phyloP scores from a whole-genome alignment of 1,284 basidiomycete genomes.

The Ustilago hordei region DNA sequence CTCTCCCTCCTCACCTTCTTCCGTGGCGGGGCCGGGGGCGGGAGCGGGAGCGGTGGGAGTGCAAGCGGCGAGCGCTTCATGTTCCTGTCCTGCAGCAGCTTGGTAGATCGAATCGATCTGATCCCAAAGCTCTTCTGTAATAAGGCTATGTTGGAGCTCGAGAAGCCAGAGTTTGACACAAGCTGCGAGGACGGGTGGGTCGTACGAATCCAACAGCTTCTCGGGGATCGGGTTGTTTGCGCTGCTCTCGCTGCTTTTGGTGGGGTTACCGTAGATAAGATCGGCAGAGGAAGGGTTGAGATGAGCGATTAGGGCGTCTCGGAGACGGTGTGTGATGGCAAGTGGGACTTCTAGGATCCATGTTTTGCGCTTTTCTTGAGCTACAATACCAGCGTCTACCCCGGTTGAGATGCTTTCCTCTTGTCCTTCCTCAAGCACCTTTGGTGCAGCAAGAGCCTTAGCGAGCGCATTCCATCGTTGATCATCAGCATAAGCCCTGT shows the following conservation, averaged over 20 bases:
- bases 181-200: slow-evolving; percentile 85
- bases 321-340: slow-evolving; percentile 81
- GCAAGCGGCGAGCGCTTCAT: slow-evolving; percentile 36
- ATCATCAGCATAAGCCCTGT: slow-evolving; percentile 77
- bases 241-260: slow-evolving; percentile 6
- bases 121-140: slow-evolving; percentile 63
- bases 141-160: slow-evolving; percentile 61
- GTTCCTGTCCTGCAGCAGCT: slow-evolving; percentile 59
- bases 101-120: slow-evolving; percentile 61
- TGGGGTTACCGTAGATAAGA: slow-evolving; percentile 32
- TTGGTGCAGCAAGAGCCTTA: slow-evolving; percentile 12
- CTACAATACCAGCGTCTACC: slow-evolving; percentile 18
- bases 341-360: slow-evolving; percentile 88
- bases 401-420: slow-evolving; percentile 5
- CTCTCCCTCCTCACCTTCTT: slow-evolving; percentile 1
- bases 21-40: slow-evolving; percentile 8
- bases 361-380: slow-evolving; percentile 82
- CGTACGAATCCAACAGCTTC: slow-evolving; percentile 80
- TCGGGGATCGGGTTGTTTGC: slow-evolving; percentile 45
- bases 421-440: slow-evolving; percentile 2
- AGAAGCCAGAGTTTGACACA: slow-evolving; percentile 80
- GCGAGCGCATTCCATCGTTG: slow-evolving; percentile 51
- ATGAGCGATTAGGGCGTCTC: slow-evolving; percentile 78
- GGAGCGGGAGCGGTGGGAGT: slow-evolving; percentile 13
- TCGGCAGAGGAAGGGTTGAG: slow-evolving; percentile 46